Conservation (phyloP, 768 basidiomycete genomes). For the Hygrophorus pudorinus region DNA sequence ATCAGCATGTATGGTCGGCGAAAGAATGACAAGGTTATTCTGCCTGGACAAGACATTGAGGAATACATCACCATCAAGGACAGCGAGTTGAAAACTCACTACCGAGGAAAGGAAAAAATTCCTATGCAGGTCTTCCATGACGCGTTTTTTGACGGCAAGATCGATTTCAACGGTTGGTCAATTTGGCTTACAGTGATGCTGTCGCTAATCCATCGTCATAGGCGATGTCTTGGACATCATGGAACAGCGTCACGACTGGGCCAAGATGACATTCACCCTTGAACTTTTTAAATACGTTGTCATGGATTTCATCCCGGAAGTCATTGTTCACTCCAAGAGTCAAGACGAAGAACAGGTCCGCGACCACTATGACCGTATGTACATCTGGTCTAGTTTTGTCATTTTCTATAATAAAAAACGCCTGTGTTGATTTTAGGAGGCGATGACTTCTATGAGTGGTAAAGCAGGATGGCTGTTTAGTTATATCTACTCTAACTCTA, state of each 20-base stretch:
- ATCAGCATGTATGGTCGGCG: conserved; percentile 75
- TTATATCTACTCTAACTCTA: neutral
- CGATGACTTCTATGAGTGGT: conserved; percentile 94
- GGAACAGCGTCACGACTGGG: conserved; percentile 95
- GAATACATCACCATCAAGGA: conserved; percentile 91
- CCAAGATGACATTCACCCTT: conserved; percentile 80
- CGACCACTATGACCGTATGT: conserved; percentile 86
- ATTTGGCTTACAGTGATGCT: conserved; percentile 5
- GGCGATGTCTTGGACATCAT: conserved; percentile 90
- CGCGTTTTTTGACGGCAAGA: conserved; percentile 92
- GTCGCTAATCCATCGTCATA: conserved; percentile 20
- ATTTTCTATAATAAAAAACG: neutral
- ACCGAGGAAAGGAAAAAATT: conserved; percentile 82
- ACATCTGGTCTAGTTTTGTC: conserved; percentile 3
- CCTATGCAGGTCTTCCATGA: conserved; percentile 98
- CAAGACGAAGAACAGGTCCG: conserved; percentile 97
- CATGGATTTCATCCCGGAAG: conserved; percentile 81
- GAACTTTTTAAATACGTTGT: conserved; percentile 94
- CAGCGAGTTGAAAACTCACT: conserved; percentile 65
- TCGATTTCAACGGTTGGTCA: conserved; percentile 83
- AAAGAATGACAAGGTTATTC: conserved; percentile 73
- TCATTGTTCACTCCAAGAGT: conserved; percentile 78
- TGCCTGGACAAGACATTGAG: conserved; percentile 81
- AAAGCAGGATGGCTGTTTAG: conserved; percentile 7
- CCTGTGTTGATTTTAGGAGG: conserved; percentile 41